A percentile compares a stretch with the other conserved stretches of the same genome.
phyloP scores from a whole-genome alignment of 208 protist genomes.

The Trichomonas gallinae region DNA sequence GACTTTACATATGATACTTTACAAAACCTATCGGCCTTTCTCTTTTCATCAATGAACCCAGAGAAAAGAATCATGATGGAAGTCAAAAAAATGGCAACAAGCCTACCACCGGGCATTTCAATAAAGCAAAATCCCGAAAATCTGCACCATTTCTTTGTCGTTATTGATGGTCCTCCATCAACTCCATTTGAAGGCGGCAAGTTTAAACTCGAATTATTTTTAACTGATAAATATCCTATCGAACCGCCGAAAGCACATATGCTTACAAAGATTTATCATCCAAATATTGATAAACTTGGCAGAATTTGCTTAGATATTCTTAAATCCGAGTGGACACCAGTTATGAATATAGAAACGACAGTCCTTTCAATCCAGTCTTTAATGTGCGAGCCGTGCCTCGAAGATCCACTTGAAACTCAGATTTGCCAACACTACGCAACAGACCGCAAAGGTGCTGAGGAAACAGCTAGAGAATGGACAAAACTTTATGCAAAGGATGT shows the following conservation, averaged over 20 bases:
- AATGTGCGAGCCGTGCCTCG: constrained; percentile 49
- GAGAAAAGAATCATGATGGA: neutral
- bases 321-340: constrained; percentile 82
- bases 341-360: constrained; percentile 32
- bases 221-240: constrained; percentile 52
- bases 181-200: constrained; percentile 46
- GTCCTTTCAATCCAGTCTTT: constrained; percentile 30
- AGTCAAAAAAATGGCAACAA: neutral
- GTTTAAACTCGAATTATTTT: constrained; percentile 46
- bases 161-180: constrained; percentile 32
- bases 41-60: neutral
- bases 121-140: neutral
- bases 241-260: constrained; percentile 63
- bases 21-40: too few relatives aligned
- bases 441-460: constrained; percentile 52
- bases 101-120: neutral
- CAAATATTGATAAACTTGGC: constrained; percentile 65
- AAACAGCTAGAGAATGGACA: constrained; percentile 32
- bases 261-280: constrained; percentile 69
- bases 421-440: constrained; percentile 65
- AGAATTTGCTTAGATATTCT: constrained; percentile 82
- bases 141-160: constrained; percentile 2
- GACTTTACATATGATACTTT: neutral
- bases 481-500: constrained; percentile 1
- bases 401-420: constrained; percentile 67